These are phyloP conservation scores for Umbellularia californica DNA, from an alignment of 164 flowering plant species.

Conservation along the genomic window DNA sequence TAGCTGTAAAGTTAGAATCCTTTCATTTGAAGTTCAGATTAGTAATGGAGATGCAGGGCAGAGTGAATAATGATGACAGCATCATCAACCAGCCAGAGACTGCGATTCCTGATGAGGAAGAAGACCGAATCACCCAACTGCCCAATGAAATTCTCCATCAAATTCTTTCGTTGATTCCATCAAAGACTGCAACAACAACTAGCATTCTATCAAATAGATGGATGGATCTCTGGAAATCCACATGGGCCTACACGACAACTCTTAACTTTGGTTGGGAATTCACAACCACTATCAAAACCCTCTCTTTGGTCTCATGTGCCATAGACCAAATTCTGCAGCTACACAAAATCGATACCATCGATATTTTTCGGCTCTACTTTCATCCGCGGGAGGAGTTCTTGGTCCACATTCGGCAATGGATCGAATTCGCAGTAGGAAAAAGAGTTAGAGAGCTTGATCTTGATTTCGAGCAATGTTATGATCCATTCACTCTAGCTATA, in stretches of 20 bases:
- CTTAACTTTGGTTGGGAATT: conserved; percentile 5
- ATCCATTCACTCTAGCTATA: background rate
- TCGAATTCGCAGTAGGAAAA: background rate
- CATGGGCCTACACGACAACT: background rate
- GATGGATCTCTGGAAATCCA: conserved; percentile 2
- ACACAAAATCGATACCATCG: background rate
- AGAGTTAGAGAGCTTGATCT: conserved; percentile 6
- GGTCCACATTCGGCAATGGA: background rate
- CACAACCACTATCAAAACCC: background rate
- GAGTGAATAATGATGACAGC: too few relatives aligned
- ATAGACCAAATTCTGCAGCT: conserved; percentile 6
- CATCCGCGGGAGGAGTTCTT: background rate
- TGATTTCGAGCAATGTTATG: background rate
- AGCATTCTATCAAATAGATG: conserved; percentile 12
- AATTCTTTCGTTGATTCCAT: conserved; percentile 7
- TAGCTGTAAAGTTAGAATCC: too few relatives aligned
- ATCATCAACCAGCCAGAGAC: too few relatives aligned
- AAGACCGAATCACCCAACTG: conserved; percentile 6
- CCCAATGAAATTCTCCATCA: conserved; percentile 9
- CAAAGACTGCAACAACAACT: background rate
- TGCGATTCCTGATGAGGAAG: background rate
- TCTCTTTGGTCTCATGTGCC: background rate
- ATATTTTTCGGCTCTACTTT: background rate
- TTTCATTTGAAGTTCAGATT: too few relatives aligned
- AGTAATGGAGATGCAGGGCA: too few relatives aligned